A percentile compares a stretch with the other conserved stretches of the same genome.
Evolutionary conservation across 805 yeast genomes (phyloP).

Genomic region (Blastobotrys chiropterorum): DNA sequence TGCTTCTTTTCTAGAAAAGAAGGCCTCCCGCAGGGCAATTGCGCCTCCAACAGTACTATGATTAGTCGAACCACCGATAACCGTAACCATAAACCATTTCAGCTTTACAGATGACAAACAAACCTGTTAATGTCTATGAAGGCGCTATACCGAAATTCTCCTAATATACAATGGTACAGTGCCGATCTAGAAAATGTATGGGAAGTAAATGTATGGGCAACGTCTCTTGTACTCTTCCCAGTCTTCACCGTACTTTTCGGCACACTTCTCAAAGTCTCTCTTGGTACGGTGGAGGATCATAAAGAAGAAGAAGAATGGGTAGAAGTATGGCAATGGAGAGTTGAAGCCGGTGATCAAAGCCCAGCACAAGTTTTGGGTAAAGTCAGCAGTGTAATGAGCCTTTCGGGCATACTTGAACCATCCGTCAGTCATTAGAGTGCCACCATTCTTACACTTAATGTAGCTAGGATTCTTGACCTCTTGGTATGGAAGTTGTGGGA

Average conservation of each 20-base stretch:
- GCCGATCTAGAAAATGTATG: slow-evolving; percentile 57
- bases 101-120: too few relatives aligned
- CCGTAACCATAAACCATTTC: too few relatives aligned
- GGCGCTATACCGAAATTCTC: too few relatives aligned
- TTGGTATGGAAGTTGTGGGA: slow-evolving; percentile 89
- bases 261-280: slow-evolving; percentile 84
- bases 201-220: slow-evolving; percentile 90
- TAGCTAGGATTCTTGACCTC: slow-evolving; percentile 77
- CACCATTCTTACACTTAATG: slow-evolving; percentile 79
- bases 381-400: slow-evolving; percentile 92
- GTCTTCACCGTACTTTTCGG: slow-evolving; percentile 84
- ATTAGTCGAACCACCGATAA: too few relatives aligned
- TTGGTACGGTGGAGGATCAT: slow-evolving; percentile 84
- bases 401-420: slow-evolving; percentile 94
- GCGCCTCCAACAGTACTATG: too few relatives aligned
- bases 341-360: slow-evolving; percentile 82
- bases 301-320: slow-evolving; percentile 82
- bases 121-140: too few relatives aligned
- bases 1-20: too few relatives aligned
- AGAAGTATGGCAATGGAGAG: slow-evolving; percentile 93
- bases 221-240: slow-evolving; percentile 82
- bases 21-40: too few relatives aligned
- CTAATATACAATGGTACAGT: neutral
- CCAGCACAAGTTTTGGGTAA: slow-evolving; percentile 84
- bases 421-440: slow-evolving; percentile 81